Conservation (phyloP, 148 eudicot genomes). For the Nepenthes mirabilis region DNA sequence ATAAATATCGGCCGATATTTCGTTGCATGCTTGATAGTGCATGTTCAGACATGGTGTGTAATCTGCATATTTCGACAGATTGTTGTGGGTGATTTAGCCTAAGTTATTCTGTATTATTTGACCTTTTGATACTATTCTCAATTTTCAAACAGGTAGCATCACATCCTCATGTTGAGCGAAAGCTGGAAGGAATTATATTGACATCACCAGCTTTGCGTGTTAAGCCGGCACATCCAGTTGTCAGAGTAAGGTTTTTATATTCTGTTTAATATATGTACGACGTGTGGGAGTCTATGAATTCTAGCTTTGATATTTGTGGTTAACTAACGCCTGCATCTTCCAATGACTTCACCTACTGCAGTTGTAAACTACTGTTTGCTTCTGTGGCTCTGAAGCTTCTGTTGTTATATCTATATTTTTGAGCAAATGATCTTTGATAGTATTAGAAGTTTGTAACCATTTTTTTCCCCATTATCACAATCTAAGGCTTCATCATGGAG, state of each 20-base stretch:
- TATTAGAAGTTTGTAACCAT: too few species aligned
- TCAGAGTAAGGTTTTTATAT: conserved; percentile 30
- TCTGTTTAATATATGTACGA: background rate
- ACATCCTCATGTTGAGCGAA: conserved; percentile 43
- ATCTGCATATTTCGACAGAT: background rate
- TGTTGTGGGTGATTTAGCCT: background rate
- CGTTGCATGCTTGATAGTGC: background rate
- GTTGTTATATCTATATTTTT: too few species aligned
- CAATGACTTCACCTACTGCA: too few species aligned
- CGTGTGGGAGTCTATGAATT: background rate
- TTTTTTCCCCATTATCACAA: too few species aligned
- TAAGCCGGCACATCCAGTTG: conserved; percentile 65
- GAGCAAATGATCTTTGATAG: too few species aligned
- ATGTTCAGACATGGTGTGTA: too few species aligned
- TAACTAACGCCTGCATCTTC: too few species aligned
- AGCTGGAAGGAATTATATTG: conserved; percentile 45
- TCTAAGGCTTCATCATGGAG: too few species aligned
- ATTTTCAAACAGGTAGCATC: conserved; percentile 36
- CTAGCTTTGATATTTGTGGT: background rate
- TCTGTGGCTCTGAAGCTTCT: too few species aligned
- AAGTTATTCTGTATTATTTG: background rate
- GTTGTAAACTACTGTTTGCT: too few species aligned
- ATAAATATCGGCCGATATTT: background rate
- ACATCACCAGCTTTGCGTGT: conserved; percentile 85
- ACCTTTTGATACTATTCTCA: background rate